Conservation (phyloP, 495 filamentous ascomycete genomes). For the Trichocladium uniseriatum region DNA sequence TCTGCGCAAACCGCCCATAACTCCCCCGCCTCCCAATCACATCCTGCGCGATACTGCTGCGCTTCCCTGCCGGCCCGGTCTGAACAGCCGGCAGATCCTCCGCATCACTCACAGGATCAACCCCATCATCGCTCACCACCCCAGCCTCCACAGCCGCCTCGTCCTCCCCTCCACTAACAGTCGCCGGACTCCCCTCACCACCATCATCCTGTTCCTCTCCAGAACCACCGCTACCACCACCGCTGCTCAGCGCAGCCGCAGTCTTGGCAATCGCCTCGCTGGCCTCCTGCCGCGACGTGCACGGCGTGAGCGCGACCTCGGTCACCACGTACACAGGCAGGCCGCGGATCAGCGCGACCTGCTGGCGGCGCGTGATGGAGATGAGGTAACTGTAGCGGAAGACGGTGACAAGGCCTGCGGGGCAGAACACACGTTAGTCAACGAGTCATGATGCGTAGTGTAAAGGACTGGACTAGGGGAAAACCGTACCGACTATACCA, state of each 20-base stretch:
- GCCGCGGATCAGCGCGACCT: constrained; percentile 78
- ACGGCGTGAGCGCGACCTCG: constrained; percentile 79
- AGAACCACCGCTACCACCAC: neutral
- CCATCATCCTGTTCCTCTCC: constrained; percentile 24
- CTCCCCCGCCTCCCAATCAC: constrained; percentile 67
- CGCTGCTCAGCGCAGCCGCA: constrained; percentile 33
- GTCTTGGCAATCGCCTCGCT: constrained; percentile 58
- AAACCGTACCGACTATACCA: constrained; percentile 67
- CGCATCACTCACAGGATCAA: constrained; percentile 24
- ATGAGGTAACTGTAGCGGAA: constrained; percentile 71
- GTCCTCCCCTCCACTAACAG: constrained; percentile 24
- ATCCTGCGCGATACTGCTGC: constrained; percentile 64
- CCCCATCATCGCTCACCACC: constrained; percentile 26
- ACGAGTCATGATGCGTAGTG: neutral
- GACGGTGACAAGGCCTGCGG: constrained; percentile 59
- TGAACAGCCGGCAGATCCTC: constrained; percentile 27
- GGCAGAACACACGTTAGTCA: neutral
- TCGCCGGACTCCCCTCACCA: constrained; percentile 9
- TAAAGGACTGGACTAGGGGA: neutral
- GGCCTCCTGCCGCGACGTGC: constrained; percentile 66
- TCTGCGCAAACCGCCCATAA: constrained; percentile 80
- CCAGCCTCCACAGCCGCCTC: constrained; percentile 4
- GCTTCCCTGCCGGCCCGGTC: constrained; percentile 26
- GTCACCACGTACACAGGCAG: constrained; percentile 76
- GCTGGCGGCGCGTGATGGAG: constrained; percentile 69